Percentiles rank a stretch among this genome's conserved stretches.
Evolutionary conservation across 768 basidiomycete species (phyloP).

Genomic region (Rhizopogon vesiculosus): DNA sequence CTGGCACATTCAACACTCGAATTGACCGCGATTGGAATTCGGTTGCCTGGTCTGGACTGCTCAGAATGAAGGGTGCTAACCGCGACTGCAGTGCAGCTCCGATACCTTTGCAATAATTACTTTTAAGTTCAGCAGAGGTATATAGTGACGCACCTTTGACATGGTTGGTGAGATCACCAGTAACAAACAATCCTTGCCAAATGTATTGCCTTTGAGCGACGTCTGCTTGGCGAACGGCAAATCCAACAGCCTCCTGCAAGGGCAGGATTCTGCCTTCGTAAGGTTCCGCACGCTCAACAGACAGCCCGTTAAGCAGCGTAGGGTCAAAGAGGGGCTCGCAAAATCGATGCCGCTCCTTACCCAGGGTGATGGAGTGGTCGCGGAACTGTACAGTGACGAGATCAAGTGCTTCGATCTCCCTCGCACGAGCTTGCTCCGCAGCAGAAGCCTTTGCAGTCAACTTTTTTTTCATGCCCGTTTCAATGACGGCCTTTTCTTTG

Average conservation of each 20-base stretch:
- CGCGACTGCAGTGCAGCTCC: slow-evolving; percentile 68
- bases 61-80: slow-evolving; percentile 56
- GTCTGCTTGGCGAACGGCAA: slow-evolving; percentile 56
- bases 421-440: slow-evolving; percentile 75
- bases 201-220: slow-evolving; percentile 65
- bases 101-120: slow-evolving; percentile 39
- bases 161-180: slow-evolving; percentile 67
- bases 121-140: background rate
- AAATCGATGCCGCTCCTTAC: slow-evolving; percentile 86
- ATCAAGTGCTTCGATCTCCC: slow-evolving; percentile 81
- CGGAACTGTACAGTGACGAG: slow-evolving; percentile 74
- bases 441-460: slow-evolving; percentile 67
- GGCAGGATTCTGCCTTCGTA: slow-evolving; percentile 29
- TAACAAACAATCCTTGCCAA: slow-evolving; percentile 77
- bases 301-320: slow-evolving; percentile 40
- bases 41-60: slow-evolving; percentile 56
- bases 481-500: slow-evolving; percentile 87
- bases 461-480: slow-evolving; percentile 77
- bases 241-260: slow-evolving; percentile 64
- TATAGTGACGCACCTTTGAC: slow-evolving; percentile 54
- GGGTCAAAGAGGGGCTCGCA: slow-evolving; percentile 89
- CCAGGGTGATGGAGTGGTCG: slow-evolving; percentile 67
- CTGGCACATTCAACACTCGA: slow-evolving; percentile 66
- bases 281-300: slow-evolving; percentile 20
- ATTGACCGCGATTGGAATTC: slow-evolving; percentile 70